A percentile compares a stretch with the other conserved stretches of the same genome.
These are phyloP conservation scores for Bruguiera parviflora DNA, from an alignment of 345 rosid genomes.

Conservation along the genomic window DNA sequence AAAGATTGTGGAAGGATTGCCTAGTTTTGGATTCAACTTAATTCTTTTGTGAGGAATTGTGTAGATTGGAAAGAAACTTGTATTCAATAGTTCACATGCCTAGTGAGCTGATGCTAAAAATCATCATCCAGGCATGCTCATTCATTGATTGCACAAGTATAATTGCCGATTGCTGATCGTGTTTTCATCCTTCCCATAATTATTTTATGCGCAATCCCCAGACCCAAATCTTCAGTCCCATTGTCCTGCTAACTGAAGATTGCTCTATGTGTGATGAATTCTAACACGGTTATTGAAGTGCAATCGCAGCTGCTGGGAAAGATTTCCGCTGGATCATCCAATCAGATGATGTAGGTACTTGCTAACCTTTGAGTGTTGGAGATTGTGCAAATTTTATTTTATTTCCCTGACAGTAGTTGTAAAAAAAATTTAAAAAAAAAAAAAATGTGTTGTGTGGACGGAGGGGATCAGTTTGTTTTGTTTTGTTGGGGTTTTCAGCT, in stretches of 20 bases:
- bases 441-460: no score
- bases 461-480: no score
- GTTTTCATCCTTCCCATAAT: conserved; percentile 16
- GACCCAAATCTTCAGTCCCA: not conserved
- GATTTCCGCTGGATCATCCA: not conserved
- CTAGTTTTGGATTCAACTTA: conserved; percentile 35
- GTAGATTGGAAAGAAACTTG: conserved; percentile 54
- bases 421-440: not conserved
- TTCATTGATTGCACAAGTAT: conserved; percentile 49
- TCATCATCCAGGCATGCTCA: conserved; percentile 39
- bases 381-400: not conserved
- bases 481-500: no score
- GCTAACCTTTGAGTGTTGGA: not conserved
- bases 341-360: not conserved
- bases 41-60: conserved; percentile 7
- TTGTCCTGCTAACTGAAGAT: not conserved
- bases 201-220: conserved; percentile 13
- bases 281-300: conserved; percentile 13
- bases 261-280: conserved; percentile 12
- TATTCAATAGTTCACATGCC: conserved; percentile 52
- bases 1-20: conserved; percentile 83
- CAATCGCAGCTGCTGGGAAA: conserved; percentile 16
- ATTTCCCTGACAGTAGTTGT: not conserved
- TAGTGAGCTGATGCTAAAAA: conserved; percentile 54
- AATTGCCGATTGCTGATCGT: conserved; percentile 36